phyloP scores from a whole-genome alignment of 441 rosid genomes.

The Erysimum cheiri region DNA sequence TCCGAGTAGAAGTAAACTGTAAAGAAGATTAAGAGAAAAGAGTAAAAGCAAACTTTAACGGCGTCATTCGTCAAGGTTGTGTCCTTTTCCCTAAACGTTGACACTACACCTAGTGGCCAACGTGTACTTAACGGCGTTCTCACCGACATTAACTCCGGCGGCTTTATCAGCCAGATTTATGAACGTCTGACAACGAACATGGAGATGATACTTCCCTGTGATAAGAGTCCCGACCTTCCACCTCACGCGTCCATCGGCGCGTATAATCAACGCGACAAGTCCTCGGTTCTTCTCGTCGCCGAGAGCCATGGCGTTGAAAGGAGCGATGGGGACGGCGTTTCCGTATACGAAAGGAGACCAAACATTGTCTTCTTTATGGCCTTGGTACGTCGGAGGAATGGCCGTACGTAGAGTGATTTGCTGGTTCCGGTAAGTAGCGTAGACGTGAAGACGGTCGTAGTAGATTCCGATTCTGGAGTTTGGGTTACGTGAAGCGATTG shows the following conservation, averaged over 20 bases:
- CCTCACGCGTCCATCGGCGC: constrained; percentile 80
- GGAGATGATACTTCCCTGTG: constrained; percentile 62
- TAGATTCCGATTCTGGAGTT: constrained; percentile 76
- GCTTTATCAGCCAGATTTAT: constrained; percentile 51
- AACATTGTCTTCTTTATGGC: constrained; percentile 66
- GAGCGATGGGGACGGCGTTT: constrained; percentile 67
- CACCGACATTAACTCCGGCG: constrained; percentile 50
- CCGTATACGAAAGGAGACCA: constrained; percentile 88
- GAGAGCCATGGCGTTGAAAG: constrained; percentile 56
- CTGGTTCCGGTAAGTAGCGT: constrained; percentile 73
- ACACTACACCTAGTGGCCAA: constrained; percentile 62
- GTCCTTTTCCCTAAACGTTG: constrained; percentile 46
- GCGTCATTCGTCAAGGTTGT: constrained; percentile 14
- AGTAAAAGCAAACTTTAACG: constrained; percentile 8
- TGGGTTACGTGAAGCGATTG: constrained; percentile 71
- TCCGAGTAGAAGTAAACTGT: constrained; percentile 1
- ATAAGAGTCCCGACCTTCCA: constrained; percentile 74
- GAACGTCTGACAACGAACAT: constrained; percentile 62
- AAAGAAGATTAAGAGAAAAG: too few relatives aligned
- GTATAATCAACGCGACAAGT: constrained; percentile 50
- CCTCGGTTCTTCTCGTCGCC: constrained; percentile 59
- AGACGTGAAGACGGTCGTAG: constrained; percentile 77
- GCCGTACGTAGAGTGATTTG: constrained; percentile 71
- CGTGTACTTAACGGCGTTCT: constrained; percentile 64
- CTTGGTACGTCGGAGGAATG: constrained; percentile 70